Base-by-base conservation (phyloP, 129 eudicot species). In the Flaveria linearis region DNA sequence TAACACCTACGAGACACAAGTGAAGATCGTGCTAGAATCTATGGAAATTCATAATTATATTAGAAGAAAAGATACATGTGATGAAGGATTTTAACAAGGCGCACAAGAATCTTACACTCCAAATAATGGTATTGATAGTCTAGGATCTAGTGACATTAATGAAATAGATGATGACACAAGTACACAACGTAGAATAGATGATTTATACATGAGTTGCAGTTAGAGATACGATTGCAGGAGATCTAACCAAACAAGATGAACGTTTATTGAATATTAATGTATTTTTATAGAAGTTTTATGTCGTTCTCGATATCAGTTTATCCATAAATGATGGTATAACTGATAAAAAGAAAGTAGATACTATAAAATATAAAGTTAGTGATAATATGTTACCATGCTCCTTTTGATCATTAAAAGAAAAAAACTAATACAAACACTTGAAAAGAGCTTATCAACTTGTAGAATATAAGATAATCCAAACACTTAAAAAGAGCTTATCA, bases 71-170 rank as follows among this genome's bases (percentile, higher is more conserved):
- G 64, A 22, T 57, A 11, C 33, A 57, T 20, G 33, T 57, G 64
- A 57, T 57, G 64, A 57, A 57, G 64, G 64, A 57, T 22, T 22
- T 57, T 57, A 57, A 22, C 64, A 57, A 20, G 64, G 64, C 64
- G 64, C 64, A 57, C 64, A 20, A 57, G 15, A 22, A 57, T 57
- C 5, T 20, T 57, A 57, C 64, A 57, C 64, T 57, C 64, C 64
- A 57, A 57, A 57, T 57, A 57, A 22, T 20, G 33, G 64, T 57
- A 57, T 57, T 57, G 14, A 57, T 57, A 10, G 30, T 57, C 64
- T 15, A 57, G 30, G 64, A 20, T 57, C 64, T 8, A 57, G 25
- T 57, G 15, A 11, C 33, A 57, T 57, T 57, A 8, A 18, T 57
- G 64, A 57, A 57, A 57, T 57, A 57, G 28, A 22, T 22, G 64